Conservation (phyloP, 108 stramenopile species). For the Cyclostephanos tholiformis region DNA sequence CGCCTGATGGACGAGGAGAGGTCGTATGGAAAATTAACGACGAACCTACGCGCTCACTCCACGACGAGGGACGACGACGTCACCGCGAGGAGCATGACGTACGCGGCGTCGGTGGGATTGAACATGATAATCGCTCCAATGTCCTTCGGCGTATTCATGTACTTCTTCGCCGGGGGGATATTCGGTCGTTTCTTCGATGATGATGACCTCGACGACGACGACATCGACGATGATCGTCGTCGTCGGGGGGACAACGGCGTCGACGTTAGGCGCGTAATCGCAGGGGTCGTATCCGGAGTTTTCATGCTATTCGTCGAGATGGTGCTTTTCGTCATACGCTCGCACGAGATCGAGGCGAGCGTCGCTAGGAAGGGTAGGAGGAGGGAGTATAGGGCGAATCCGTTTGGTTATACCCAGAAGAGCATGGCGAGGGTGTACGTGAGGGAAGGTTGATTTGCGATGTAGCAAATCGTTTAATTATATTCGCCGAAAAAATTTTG, state of each 20-base stretch:
- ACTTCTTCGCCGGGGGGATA: conserved; percentile 73
- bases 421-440: conserved; percentile 32
- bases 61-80: conserved; percentile 61
- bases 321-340: conserved; percentile 87
- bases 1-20: conserved; percentile 64
- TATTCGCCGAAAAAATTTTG: too few relatives aligned
- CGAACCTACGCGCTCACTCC: conserved; percentile 49
- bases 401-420: conserved; percentile 53
- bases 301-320: conserved; percentile 87
- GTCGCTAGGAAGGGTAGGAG: conserved; percentile 63
- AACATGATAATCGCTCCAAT: conserved; percentile 90
- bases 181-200: conserved; percentile 56
- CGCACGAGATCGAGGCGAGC: conserved; percentile 73
- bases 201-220: background rate
- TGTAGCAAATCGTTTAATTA: too few relatives aligned
- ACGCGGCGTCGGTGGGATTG: conserved; percentile 77
- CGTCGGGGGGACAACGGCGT: conserved; percentile 7
- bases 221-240: conserved; percentile 10
- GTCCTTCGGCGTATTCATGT: conserved; percentile 85
- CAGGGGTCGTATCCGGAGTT: conserved; percentile 75
- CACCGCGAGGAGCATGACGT: conserved; percentile 79
- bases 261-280: conserved; percentile 74
- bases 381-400: conserved; percentile 54
- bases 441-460: conserved; percentile 29
- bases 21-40: conserved; percentile 60